Evolutionary conservation across 1,284 basidiomycete species (phyloP).

Genomic region (Irpex lacteus): DNA sequence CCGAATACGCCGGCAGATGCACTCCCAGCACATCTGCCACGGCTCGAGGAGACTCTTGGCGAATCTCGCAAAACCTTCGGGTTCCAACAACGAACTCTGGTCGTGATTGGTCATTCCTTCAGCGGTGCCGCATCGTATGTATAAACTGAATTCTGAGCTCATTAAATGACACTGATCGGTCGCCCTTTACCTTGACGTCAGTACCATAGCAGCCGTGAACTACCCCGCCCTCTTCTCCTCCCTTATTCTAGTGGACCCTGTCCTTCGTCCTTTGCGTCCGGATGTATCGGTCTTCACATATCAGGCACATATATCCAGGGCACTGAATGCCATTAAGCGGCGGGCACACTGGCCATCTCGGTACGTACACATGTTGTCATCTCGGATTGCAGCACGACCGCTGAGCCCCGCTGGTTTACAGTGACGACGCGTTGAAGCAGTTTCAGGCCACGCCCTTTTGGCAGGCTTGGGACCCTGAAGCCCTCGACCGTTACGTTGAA

Average conservation of each 20-base stretch:
- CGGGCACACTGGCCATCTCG: conserved; percentile 63
- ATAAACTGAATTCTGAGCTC: not conserved
- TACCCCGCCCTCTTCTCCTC: conserved; percentile 70
- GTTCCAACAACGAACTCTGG: conserved; percentile 44
- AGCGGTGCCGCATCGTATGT: conserved; percentile 72
- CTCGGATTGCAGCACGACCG: not conserved
- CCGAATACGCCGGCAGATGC: conserved; percentile 6
- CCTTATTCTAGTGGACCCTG: conserved; percentile 80
- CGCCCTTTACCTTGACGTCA: conserved; percentile 21
- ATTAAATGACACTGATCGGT: not conserved
- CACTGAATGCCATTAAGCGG: conserved; percentile 55
- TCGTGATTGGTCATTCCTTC: conserved; percentile 81
- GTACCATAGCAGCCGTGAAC: conserved; percentile 57
- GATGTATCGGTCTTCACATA: conserved; percentile 10
- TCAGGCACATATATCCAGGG: conserved; percentile 20
- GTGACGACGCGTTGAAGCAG: conserved; percentile 56
- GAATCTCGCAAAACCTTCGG: conserved; percentile 41
- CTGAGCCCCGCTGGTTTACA: conserved; percentile 20
- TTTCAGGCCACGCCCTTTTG: conserved; percentile 71
- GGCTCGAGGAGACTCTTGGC: conserved; percentile 40
- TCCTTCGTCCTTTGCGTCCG: conserved; percentile 44
- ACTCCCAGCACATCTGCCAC: conserved; percentile 51
- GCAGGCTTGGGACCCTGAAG: conserved; percentile 65
- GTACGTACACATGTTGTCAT: conserved; percentile 31
- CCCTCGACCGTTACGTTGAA: conserved; percentile 66